Evolutionary conservation across 495 filamentous ascomycete genomes (phyloP).

Genomic region (Penicillium arizonense): DNA sequence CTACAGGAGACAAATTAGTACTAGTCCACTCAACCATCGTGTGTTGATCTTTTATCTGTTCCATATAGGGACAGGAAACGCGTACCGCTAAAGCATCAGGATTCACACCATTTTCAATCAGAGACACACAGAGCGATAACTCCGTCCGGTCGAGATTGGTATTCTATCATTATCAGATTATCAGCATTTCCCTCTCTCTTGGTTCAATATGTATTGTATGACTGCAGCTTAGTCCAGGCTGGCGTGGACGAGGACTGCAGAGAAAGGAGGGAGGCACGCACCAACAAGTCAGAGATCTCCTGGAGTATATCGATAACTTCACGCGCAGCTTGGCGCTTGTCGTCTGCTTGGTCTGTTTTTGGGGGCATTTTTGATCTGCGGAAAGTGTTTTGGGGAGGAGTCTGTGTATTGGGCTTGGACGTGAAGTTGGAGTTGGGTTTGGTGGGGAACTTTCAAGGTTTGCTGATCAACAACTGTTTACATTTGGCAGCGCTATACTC

Average conservation of each 20-base stretch:
- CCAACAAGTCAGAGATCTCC: constrained; percentile 88
- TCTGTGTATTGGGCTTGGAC: neutral
- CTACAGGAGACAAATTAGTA: constrained; percentile 34
- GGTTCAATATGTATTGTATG: too few relatives aligned
- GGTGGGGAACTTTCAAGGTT: neutral
- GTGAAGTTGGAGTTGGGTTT: neutral
- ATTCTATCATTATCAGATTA: constrained; percentile 55
- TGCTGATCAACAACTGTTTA: neutral
- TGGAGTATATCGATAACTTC: constrained; percentile 95
- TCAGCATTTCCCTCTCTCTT: too few relatives aligned
- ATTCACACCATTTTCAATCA: constrained; percentile 97
- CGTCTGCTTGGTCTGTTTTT: constrained; percentile 40
- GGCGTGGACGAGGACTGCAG: neutral
- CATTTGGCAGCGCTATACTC: neutral
- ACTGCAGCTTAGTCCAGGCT: too few relatives aligned
- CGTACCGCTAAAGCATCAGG: constrained; percentile 91
- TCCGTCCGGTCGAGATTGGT: constrained; percentile 87
- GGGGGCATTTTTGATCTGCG: constrained; percentile 13
- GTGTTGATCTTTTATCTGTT: too few relatives aligned
- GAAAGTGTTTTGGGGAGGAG: neutral
- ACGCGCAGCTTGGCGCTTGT: constrained; percentile 87
- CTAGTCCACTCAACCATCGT: neutral
- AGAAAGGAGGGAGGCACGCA: constrained; percentile 35
- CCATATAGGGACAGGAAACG: constrained; percentile 10
- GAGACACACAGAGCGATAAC: constrained; percentile 88